A percentile compares a stretch with the other conserved stretches of the same genome.
Conservation (phyloP, 2,329 filamentous ascomycete species). For the Alternaria ventricosa region DNA sequence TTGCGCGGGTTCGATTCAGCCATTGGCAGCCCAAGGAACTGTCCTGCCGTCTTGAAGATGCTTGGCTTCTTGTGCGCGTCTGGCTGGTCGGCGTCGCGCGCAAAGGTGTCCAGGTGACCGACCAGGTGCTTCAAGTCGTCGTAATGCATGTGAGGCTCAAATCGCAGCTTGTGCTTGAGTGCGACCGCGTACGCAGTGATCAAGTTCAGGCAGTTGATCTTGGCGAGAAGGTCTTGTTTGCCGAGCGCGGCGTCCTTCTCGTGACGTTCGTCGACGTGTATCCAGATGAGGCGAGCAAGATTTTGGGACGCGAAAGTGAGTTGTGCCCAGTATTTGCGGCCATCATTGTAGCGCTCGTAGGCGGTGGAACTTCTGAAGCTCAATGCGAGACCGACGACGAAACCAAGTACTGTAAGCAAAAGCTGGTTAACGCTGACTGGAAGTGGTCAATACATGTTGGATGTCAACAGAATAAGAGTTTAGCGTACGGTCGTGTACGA, state of each 20-base stretch:
- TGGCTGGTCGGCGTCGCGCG: conserved; percentile 56
- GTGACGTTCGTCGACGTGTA: conserved; percentile 70
- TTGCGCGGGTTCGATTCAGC: conserved; percentile 79
- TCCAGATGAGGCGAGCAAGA: conserved; percentile 79
- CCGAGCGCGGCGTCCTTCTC: conserved; percentile 54
- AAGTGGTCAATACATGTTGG: background rate
- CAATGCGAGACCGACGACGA: conserved; percentile 77
- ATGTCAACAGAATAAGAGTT: background rate
- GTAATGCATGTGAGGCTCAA: conserved; percentile 80
- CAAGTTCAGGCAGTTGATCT: conserved; percentile 71
- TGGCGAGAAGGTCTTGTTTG: conserved; percentile 72
- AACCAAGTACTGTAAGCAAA: conserved; percentile 78
- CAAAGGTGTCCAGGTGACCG: conserved; percentile 76
- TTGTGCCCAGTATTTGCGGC: conserved; percentile 67
- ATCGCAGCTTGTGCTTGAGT: conserved; percentile 82
- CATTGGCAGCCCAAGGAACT: conserved; percentile 77
- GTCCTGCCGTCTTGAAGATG: conserved; percentile 66
- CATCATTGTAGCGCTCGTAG: conserved; percentile 71
- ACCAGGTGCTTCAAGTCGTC: conserved; percentile 74
- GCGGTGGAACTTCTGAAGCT: conserved; percentile 78
- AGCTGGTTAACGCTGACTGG: conserved; percentile 66
- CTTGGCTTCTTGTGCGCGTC: conserved; percentile 48
- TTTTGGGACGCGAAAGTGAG: conserved; percentile 63
- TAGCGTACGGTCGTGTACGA: conserved; percentile 45
- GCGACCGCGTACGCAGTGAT: conserved; percentile 76